Percentiles rank a stretch among this genome's conserved stretches.
These are phyloP conservation scores for Rhizoclosmatium sp. DNA, from an alignment of 192 early-diverging fungal species.

Conservation along the genomic window DNA sequence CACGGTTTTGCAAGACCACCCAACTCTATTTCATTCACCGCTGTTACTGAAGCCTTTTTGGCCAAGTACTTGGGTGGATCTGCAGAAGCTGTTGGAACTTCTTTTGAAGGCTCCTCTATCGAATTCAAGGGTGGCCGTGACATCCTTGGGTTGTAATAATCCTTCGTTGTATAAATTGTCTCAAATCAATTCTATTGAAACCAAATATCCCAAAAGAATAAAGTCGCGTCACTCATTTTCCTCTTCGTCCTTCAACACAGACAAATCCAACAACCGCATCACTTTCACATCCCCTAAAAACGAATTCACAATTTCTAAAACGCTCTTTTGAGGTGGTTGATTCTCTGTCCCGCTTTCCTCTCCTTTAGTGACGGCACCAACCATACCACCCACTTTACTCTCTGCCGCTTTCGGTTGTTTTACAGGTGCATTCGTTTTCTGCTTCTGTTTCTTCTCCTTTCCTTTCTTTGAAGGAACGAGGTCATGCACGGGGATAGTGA, in stretches of 20 bases:
- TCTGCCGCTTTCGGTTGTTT: not conserved
- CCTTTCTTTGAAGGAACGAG: not conserved
- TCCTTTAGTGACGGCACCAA: not conserved
- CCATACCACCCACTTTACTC: not conserved
- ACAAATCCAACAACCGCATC: slow-evolving; percentile 8
- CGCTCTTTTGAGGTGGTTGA: not conserved
- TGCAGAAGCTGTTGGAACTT: not conserved
- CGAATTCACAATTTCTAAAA: slow-evolving; percentile 8
- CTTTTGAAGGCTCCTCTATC: slow-evolving; percentile 18
- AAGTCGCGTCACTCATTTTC: not conserved
- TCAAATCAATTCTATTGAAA: no score
- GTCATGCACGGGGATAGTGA: slow-evolving; percentile 2
- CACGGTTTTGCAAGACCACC: slow-evolving; percentile 50
- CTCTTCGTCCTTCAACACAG: not conserved
- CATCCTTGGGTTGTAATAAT: slow-evolving; percentile 6
- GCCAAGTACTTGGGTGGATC: slow-evolving; percentile 34
- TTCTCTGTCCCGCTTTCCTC: not conserved
- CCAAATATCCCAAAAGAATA: no score
- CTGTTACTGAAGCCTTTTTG: slow-evolving; percentile 48
- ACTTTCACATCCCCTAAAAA: slow-evolving; percentile 8
- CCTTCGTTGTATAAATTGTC: no score
- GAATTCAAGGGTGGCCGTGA: slow-evolving; percentile 18
- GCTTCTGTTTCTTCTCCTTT: not conserved
- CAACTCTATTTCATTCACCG: slow-evolving; percentile 48
- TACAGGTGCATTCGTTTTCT: not conserved